Conservation (phyloP, 176 grass and related monocot species). For the Tuctoria greenei region DNA sequence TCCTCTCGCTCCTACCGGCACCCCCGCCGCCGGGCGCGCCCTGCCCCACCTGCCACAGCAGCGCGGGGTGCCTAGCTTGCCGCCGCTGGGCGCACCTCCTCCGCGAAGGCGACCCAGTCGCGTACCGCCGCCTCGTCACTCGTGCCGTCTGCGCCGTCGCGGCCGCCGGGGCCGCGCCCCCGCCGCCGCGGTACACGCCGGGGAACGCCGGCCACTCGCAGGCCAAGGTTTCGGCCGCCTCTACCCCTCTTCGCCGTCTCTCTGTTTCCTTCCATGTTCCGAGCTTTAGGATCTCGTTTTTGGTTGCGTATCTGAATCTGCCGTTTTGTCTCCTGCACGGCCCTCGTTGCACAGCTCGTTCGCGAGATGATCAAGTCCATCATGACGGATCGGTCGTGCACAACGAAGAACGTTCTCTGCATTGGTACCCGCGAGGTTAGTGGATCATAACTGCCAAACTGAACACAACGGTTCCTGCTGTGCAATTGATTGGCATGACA, state of each 20-base stretch:
- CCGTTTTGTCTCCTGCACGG: conserved; percentile 20
- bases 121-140: conserved; percentile 47
- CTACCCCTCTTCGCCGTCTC: neutral
- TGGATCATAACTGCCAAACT: neutral
- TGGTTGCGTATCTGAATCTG: neutral
- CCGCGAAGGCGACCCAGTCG: conserved; percentile 29
- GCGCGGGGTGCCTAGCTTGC: conserved; percentile 42
- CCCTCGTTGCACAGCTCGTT: conserved; percentile 32
- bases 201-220: conserved; percentile 41
- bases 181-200: conserved; percentile 42
- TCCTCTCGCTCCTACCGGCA: conserved; percentile 33
- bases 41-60: conserved; percentile 37
- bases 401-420: conserved; percentile 33
- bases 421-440: conserved; percentile 3
- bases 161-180: neutral
- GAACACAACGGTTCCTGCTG: neutral
- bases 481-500: neutral
- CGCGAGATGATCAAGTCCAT: conserved; percentile 22
- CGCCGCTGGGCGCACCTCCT: conserved; percentile 44
- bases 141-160: conserved; percentile 43
- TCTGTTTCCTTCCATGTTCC: neutral
- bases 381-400: neutral
- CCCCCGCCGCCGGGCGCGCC: neutral
- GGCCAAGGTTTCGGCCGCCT: conserved; percentile 17
- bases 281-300: neutral